phyloP scores from a whole-genome alignment of 2,329 filamentous ascomycete genomes.

The Anisogramma anomala region DNA sequence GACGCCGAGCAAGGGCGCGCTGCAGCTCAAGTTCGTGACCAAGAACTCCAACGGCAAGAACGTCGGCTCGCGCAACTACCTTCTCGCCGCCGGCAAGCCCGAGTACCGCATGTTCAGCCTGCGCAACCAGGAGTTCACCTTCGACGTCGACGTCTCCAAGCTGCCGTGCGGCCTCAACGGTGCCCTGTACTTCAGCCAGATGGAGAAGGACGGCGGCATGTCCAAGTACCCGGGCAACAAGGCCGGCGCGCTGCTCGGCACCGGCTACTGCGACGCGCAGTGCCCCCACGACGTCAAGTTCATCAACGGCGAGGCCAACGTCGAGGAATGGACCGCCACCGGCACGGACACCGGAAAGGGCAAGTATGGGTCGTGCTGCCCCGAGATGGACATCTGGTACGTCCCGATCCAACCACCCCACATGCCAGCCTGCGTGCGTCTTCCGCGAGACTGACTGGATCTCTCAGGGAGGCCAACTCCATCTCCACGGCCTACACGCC shows the following conservation, averaged over 20 bases:
- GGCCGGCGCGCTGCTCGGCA: constrained; percentile 42
- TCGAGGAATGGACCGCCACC: constrained; percentile 37
- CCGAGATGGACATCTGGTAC: constrained; percentile 49
- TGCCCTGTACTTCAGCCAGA: constrained; percentile 45
- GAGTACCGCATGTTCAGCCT: constrained; percentile 49
- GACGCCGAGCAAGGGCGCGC: constrained; percentile 30
- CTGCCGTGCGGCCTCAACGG: constrained; percentile 54
- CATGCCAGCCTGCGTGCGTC: too few species aligned
- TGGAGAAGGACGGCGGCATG: constrained; percentile 44
- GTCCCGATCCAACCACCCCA: neutral
- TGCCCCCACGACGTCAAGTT: constrained; percentile 28
- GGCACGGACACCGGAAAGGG: constrained; percentile 39
- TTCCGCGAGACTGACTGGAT: neutral
- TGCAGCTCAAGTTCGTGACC: constrained; percentile 38
- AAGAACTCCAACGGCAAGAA: constrained; percentile 31
- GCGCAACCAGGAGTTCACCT: constrained; percentile 49
- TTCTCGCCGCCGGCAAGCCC: constrained; percentile 37
- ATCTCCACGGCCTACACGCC: constrained; percentile 47
- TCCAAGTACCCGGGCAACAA: constrained; percentile 35
- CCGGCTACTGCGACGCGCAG: constrained; percentile 43
- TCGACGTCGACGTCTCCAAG: constrained; percentile 51
- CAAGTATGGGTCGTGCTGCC: constrained; percentile 42
- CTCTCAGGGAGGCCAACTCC: constrained; percentile 39
- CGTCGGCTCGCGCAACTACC: constrained; percentile 40
- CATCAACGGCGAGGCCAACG: constrained; percentile 25